Base-by-base conservation (phyloP, 202 grass and related monocot genomes). In the Hordeum pubiflorum region DNA sequence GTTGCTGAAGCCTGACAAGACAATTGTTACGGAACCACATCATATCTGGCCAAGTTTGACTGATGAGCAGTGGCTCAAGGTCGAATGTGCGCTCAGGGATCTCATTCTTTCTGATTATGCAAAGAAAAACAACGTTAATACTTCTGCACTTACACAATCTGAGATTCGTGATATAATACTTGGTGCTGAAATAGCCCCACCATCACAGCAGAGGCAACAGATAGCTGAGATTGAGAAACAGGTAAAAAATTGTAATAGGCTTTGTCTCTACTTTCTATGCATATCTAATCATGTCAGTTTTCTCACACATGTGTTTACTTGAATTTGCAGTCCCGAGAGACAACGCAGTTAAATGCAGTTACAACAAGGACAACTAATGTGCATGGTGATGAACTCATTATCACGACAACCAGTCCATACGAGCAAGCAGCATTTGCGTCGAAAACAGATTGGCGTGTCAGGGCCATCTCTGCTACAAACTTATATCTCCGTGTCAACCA, bases 141-240 rank as follows among this genome's bases (percentile, higher is more conserved):
- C 96, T 58, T 95, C 96, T 78, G 96, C 96, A 24, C 80, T 98
- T 40, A 98, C 96, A 4, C 96, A 98, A 82, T 98, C 96, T 88
- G 96, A 98, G 81, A 94, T 98, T 43, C 92, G 92, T 59, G 96
- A 98, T 75, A 98, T 98, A 76, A 98, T 98, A 72, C 92, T 98
- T 89, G 96, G 96, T 87, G 96, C 92, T 76, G 96, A 98, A 88
- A 95, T 98, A 62, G 89, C 95, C 75, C 95, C 95, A 62, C 95
- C 95, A 36, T 98, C 95, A 71, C 92, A 95, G 71, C 95, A 98
- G 86, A 93, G 95, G 77, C 95, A 98, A 70, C 95, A 98, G 22
- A 98, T 98, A 54, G 95, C 95, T 82, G 95, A 98, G 86, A 98
- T 98, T 81, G 95, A 98, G 88, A 98, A 98, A 70, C 95, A 98